Base-by-base conservation (phyloP, 352 stramenopile genomes). In the Globisporangium carolinianum region DNA sequence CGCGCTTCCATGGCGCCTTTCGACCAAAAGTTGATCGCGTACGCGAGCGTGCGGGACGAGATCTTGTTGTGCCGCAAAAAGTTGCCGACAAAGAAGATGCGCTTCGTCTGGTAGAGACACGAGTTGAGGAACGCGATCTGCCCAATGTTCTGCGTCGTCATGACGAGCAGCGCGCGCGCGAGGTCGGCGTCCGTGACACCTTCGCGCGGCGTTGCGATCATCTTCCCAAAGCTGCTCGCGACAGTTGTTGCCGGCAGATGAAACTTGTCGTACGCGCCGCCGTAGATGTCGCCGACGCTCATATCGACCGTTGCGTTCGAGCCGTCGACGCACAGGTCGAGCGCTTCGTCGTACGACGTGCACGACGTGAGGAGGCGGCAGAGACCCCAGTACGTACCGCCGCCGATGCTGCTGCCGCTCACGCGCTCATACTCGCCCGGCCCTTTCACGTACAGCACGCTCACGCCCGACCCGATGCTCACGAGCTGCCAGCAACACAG, bases 201-300 rank as follows among this genome's bases (percentile, higher is more conserved):
- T 45, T 86, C 72, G 5, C 79, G 79, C 11, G 72, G 61, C 14
- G 66, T 64, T 18, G 79, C 80, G 47, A 94, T 95, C 83, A 94
- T 92, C 65, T 89, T 87, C 15, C 83, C 97, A 75, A 99, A 99
- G 50, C 94, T 99, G 60, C 92, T 98, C 5, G 97, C 97, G 5
- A 99, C 96, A 6, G 88, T 89, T 10, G 81, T 89, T 0, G 86
- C 87, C 6, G 79, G 88, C 11, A 98, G 69, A 47, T 97, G 92
- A 55, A 97, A 97, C 59, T 96, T 95, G 32, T 96, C 91, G 77
- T 98, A 98, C 43, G 91, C 87, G 52, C 88, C 85, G 10, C 97
- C 97, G 70, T 99, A 99, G 65, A 99, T 99, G 70, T 99, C 97
- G 32, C 95, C 94, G 39, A 99, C 97, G 63, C 97, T 97, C 91